These are phyloP conservation scores for Komagataella pseudopastoris DNA, from an alignment of 805 yeast species.

Conservation along the genomic window DNA sequence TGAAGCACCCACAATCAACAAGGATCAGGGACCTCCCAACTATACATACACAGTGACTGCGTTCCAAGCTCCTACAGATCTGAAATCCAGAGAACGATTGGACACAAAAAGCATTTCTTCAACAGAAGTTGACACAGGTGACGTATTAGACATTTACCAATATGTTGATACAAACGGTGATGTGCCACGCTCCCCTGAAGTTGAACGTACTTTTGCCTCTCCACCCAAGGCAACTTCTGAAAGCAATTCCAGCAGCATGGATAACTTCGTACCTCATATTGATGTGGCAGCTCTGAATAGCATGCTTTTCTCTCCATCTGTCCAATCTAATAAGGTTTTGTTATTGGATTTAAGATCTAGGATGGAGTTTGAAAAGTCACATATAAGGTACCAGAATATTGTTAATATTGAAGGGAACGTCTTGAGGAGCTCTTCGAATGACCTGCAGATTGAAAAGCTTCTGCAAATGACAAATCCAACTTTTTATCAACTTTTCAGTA, in stretches of 20 bases:
- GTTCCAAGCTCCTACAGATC: background rate
- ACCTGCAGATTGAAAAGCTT: constrained; percentile 8
- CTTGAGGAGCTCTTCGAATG: constrained; percentile 6
- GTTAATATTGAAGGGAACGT: constrained; percentile 26
- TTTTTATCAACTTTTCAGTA: constrained; percentile 16
- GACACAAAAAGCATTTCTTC: background rate
- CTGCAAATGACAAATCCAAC: constrained; percentile 18
- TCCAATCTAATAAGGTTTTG: constrained; percentile 7
- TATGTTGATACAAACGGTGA: background rate
- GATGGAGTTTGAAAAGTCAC: constrained; percentile 17
- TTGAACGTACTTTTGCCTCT: background rate
- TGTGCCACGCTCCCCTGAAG: background rate
- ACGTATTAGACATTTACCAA: background rate
- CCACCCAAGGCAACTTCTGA: background rate
- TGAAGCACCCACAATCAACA: background rate
- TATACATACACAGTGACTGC: background rate
- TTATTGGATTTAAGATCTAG: constrained; percentile 26
- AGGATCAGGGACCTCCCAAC: background rate
- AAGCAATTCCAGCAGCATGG: background rate
- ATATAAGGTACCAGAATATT: constrained; percentile 22
- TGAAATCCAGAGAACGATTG: background rate
- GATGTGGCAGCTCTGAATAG: constrained; percentile 7
- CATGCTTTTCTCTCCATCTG: constrained; percentile 4
- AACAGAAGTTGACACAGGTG: background rate
- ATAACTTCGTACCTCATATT: background rate